Conservation (phyloP, 2,329 filamentous ascomycete species). For the Bisporella sp. region DNA sequence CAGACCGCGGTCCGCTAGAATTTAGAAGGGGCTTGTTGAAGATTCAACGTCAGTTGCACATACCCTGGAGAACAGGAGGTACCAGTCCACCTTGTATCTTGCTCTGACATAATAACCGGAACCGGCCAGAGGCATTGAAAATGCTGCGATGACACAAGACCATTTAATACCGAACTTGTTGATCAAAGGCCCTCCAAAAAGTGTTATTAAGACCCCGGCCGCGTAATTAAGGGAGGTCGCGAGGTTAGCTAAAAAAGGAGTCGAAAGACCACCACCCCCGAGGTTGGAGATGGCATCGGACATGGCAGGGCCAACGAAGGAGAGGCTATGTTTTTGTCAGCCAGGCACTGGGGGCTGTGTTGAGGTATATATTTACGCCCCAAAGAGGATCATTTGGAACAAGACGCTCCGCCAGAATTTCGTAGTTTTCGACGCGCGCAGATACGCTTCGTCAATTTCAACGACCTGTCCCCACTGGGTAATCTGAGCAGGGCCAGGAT, state of each 20-base stretch:
- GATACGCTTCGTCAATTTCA: constrained; percentile 4
- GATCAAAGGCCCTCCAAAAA: constrained; percentile 31
- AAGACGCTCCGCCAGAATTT: constrained; percentile 7
- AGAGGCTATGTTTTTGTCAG: constrained; percentile 4
- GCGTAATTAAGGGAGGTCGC: constrained; percentile 11
- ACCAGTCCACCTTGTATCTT: constrained; percentile 59
- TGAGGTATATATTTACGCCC: constrained; percentile 3
- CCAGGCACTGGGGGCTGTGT: neutral
- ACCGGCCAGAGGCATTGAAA: constrained; percentile 28
- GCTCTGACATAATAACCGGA: constrained; percentile 64
- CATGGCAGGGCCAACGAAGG: constrained; percentile 14
- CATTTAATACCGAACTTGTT: constrained; percentile 33
- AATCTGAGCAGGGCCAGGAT: neutral
- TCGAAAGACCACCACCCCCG: constrained; percentile 12
- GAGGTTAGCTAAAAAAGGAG: constrained; percentile 12
- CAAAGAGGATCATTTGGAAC: constrained; percentile 11
- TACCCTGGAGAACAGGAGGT: constrained; percentile 47
- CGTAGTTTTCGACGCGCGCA: neutral
- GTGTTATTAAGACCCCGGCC: constrained; percentile 8
- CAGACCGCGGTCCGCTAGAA: neutral
- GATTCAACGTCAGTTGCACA: neutral
- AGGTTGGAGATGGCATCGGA: constrained; percentile 14
- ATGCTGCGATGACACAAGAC: constrained; percentile 30
- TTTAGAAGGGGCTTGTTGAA: neutral
- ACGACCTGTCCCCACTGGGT: neutral